phyloP scores from a whole-genome alignment of 768 basidiomycete species.

The Auriscalpium orientale region DNA sequence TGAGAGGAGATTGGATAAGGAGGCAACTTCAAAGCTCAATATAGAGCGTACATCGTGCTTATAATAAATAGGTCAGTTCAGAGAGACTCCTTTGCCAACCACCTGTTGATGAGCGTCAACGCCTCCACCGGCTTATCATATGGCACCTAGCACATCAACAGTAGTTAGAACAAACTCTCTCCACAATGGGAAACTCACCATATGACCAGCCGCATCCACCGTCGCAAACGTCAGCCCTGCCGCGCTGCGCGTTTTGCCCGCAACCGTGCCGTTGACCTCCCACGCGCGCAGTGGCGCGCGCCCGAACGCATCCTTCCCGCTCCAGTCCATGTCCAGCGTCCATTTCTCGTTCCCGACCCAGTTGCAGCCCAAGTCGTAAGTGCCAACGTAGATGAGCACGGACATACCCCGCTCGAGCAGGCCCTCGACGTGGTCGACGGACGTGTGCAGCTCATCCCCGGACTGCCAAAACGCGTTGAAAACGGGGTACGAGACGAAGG shows the following conservation, averaged over 20 bases:
- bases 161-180: not conserved
- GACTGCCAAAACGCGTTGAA: constrained; percentile 36
- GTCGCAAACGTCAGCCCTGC: constrained; percentile 56
- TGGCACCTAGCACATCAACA: constrained; percentile 36
- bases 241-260: constrained; percentile 45
- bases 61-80: not conserved
- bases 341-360: constrained; percentile 59
- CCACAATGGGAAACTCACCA: constrained; percentile 32
- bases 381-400: constrained; percentile 49
- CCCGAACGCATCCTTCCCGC: constrained; percentile 40
- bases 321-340: constrained; percentile 56
- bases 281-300: constrained; percentile 40
- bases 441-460: constrained; percentile 31
- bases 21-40: no score
- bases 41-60: no score
- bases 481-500: constrained; percentile 35
- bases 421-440: constrained; percentile 37
- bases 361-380: constrained; percentile 52
- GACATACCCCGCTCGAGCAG: constrained; percentile 46
- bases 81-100: constrained; percentile 27
- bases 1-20: no score
- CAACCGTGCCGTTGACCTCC: constrained; percentile 43
- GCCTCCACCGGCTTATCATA: constrained; percentile 56
- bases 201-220: constrained; percentile 65
- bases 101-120: constrained; percentile 40